phyloP scores from a whole-genome alignment of 768 basidiomycete genomes.

The Hemileccinum impolitum region DNA sequence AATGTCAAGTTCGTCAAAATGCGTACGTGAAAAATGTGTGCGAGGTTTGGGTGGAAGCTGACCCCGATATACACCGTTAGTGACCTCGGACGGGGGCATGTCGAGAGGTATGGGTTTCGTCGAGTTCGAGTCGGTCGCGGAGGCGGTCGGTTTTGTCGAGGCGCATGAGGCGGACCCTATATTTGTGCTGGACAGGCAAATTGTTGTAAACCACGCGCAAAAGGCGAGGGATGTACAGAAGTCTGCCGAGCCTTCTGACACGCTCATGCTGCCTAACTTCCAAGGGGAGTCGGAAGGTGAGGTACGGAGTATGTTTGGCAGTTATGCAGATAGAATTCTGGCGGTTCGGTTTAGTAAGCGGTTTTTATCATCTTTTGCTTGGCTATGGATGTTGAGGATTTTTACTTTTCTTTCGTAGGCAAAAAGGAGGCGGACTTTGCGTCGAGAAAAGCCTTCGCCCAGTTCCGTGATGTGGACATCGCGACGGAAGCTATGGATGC shows the following conservation, averaged over 20 bases:
- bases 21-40: conserved; percentile 32
- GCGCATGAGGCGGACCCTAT: conserved; percentile 43
- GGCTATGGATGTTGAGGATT: background rate
- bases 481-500: conserved; percentile 48
- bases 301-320: conserved; percentile 26
- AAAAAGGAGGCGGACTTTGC: conserved; percentile 29
- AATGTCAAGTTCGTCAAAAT: conserved; percentile 36
- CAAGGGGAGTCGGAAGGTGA: conserved; percentile 19
- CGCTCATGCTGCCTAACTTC: conserved; percentile 31
- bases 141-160: conserved; percentile 37
- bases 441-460: conserved; percentile 46
- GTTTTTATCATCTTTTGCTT: background rate
- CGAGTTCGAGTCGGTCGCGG: conserved; percentile 35
- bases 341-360: conserved; percentile 33
- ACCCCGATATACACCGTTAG: conserved; percentile 7
- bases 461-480: conserved; percentile 44
- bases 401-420: conserved; percentile 28
- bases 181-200: conserved; percentile 44
- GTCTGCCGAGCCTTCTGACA: conserved; percentile 26
- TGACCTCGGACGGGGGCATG: conserved; percentile 32
- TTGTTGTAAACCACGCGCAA: conserved; percentile 40
- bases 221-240: background rate
- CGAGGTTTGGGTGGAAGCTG: background rate
- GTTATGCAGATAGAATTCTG: conserved; percentile 8
- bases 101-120: conserved; percentile 46